Conservation (phyloP, 2,329 filamentous ascomycete genomes). For the Penicillium sp. region DNA sequence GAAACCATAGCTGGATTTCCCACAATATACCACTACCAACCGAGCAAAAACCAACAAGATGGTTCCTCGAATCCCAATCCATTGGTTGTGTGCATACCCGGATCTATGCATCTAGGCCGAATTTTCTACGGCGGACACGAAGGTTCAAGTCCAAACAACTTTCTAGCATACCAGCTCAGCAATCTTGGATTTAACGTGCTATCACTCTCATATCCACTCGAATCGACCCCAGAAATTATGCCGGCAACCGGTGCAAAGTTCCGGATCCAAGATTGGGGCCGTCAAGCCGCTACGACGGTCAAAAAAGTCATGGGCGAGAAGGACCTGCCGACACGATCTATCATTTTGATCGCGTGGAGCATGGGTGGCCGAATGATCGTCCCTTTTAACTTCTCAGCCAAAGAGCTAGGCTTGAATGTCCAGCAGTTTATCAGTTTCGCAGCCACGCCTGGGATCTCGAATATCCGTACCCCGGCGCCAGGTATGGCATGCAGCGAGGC, state of each 20-base stretch:
- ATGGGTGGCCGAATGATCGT: conserved; percentile 19
- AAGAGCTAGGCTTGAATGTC: conserved; percentile 10
- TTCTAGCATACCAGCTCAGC: conserved; percentile 20
- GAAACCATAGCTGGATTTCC: conserved; percentile 9
- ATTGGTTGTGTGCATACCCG: conserved; percentile 21
- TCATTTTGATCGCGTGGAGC: conserved; percentile 15
- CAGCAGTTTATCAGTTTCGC: conserved; percentile 13
- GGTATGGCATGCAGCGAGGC: neutral
- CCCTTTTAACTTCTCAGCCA: conserved; percentile 13
- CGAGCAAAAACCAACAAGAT: neutral
- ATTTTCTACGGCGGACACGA: conserved; percentile 25
- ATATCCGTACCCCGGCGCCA: conserved; percentile 2
- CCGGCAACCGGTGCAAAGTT: conserved; percentile 11
- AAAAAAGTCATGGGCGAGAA: conserved; percentile 12
- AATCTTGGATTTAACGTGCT: conserved; percentile 14
- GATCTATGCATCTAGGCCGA: conserved; percentile 17
- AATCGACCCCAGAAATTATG: conserved; percentile 15
- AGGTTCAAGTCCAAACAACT: conserved; percentile 11
- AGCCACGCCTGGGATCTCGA: conserved; percentile 15
- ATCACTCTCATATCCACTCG: conserved; percentile 23
- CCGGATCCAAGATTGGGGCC: conserved; percentile 19
- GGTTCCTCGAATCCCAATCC: neutral
- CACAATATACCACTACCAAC: conserved; percentile 15
- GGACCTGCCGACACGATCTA: neutral
- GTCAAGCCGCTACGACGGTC: conserved; percentile 15